Conservation (phyloP, 2,329 filamentous ascomycete species). For the Fonsecaea pedrosoi region DNA sequence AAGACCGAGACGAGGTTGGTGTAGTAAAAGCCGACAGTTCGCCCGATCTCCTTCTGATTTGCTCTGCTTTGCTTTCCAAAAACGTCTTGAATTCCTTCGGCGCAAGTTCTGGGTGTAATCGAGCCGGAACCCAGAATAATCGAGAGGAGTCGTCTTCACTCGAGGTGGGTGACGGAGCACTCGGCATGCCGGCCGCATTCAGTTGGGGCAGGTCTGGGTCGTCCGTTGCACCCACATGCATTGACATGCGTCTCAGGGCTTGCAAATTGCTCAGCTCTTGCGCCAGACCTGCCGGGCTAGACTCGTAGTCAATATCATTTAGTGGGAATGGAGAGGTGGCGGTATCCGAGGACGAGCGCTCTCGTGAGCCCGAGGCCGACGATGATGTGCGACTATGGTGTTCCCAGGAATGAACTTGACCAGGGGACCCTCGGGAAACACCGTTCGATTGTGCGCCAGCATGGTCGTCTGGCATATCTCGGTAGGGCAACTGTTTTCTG, state of each 20-base stretch:
- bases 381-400: conserved; percentile 59
- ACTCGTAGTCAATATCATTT: conserved; percentile 87
- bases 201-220: conserved; percentile 62
- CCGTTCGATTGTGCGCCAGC: conserved; percentile 43
- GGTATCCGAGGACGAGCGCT: conserved; percentile 60
- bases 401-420: conserved; percentile 46
- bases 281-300: conserved; percentile 84
- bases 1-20: conserved; percentile 34
- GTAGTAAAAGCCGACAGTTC: conserved; percentile 68
- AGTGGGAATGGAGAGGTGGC: conserved; percentile 71
- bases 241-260: conserved; percentile 88
- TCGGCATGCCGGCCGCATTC: conserved; percentile 50
- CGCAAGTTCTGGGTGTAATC: conserved; percentile 91
- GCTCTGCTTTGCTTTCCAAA: conserved; percentile 88
- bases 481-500: conserved; percentile 29
- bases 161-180: conserved; percentile 52
- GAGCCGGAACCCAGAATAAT: conserved; percentile 93
- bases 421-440: conserved; percentile 40
- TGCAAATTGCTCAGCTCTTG: conserved; percentile 93
- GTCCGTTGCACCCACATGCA: conserved; percentile 76
- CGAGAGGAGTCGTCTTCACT: conserved; percentile 88
- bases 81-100: conserved; percentile 97
- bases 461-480: conserved; percentile 32
- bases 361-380: conserved; percentile 63
- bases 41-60: conserved; percentile 82